These are phyloP conservation scores for Pisolithus marmoratus DNA, from an alignment of 768 basidiomycete genomes.

Conservation along the genomic window DNA sequence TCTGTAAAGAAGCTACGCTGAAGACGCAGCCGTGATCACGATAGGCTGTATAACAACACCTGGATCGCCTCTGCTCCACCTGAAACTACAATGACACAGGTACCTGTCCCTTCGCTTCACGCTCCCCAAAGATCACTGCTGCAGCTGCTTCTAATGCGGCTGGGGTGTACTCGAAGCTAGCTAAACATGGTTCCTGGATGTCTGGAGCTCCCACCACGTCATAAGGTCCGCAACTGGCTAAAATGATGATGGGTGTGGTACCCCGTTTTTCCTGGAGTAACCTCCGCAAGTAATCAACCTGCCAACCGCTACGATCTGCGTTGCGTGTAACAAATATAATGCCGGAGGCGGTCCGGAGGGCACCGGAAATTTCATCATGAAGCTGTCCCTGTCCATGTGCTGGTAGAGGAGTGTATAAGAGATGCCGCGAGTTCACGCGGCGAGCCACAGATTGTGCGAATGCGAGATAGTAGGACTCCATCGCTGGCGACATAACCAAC, in stretches of 20 bases:
- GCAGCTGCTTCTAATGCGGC: slow-evolving; percentile 43
- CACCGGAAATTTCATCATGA: slow-evolving; percentile 2
- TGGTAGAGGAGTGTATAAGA: slow-evolving; percentile 36
- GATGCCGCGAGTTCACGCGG: slow-evolving; percentile 32
- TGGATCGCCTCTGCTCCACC: too few relatives aligned
- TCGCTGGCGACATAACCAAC: slow-evolving; percentile 49
- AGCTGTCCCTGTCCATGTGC: neutral
- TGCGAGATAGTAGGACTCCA: slow-evolving; percentile 45
- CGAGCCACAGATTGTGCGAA: slow-evolving; percentile 39
- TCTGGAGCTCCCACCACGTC: slow-evolving; percentile 37
- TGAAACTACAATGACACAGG: slow-evolving; percentile 7
- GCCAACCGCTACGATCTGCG: slow-evolving; percentile 49
- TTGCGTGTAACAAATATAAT: slow-evolving; percentile 54
- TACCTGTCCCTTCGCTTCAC: slow-evolving; percentile 2
- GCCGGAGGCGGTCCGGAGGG: slow-evolving; percentile 9
- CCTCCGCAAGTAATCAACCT: slow-evolving; percentile 35
- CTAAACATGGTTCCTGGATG: slow-evolving; percentile 34
- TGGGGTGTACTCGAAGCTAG: slow-evolving; percentile 55
- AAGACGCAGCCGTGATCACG: too few relatives aligned
- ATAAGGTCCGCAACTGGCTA: slow-evolving; percentile 65
- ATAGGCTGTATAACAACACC: too few relatives aligned
- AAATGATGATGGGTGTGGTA: slow-evolving; percentile 36
- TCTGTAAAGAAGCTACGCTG: too few relatives aligned
- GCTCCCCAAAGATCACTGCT: slow-evolving; percentile 38
- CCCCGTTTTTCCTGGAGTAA: slow-evolving; percentile 17